Evolutionary conservation across 495 filamentous ascomycete genomes (phyloP).

Genomic region (Podospora comata): DNA sequence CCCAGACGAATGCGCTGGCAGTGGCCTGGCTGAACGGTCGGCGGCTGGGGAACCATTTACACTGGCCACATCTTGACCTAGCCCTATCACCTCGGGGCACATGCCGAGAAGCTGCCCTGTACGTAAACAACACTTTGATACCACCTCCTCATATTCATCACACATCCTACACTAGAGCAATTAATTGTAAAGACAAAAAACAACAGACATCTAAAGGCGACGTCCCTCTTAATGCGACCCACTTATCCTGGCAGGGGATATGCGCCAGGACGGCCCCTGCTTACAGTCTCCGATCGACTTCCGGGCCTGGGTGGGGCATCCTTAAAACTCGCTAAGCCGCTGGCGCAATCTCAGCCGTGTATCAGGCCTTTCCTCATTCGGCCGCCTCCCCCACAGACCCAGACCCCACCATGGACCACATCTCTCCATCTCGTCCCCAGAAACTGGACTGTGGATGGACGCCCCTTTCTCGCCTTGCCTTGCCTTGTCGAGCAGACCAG

Average conservation of each 20-base stretch:
- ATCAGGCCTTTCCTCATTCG: slow-evolving; percentile 36
- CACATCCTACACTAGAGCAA: too few species aligned
- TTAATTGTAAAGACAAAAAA: too few species aligned
- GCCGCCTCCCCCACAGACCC: slow-evolving; percentile 19
- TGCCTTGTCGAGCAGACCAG: slow-evolving; percentile 1
- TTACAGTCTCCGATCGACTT: slow-evolving; percentile 31
- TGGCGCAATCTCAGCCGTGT: slow-evolving; percentile 41
- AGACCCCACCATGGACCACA: slow-evolving; percentile 6
- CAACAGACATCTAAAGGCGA: background rate
- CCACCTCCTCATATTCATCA: background rate
- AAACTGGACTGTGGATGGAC: background rate
- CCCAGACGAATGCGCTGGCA: background rate
- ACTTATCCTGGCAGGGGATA: slow-evolving; percentile 17
- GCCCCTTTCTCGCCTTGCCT: background rate
- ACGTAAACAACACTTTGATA: too few species aligned
- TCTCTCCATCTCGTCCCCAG: background rate
- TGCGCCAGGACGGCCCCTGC: slow-evolving; percentile 28
- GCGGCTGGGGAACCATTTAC: slow-evolving; percentile 6
- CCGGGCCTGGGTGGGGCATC: slow-evolving; percentile 32
- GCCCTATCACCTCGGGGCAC: too few species aligned
- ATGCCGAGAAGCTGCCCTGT: too few species aligned
- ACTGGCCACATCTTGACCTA: background rate
- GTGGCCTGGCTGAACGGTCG: slow-evolving; percentile 1
- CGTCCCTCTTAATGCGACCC: slow-evolving; percentile 24
- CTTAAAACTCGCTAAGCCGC: slow-evolving; percentile 41